Conservation (phyloP, 2,329 filamentous ascomycete species). For the Biscogniauxia mediterranea region DNA sequence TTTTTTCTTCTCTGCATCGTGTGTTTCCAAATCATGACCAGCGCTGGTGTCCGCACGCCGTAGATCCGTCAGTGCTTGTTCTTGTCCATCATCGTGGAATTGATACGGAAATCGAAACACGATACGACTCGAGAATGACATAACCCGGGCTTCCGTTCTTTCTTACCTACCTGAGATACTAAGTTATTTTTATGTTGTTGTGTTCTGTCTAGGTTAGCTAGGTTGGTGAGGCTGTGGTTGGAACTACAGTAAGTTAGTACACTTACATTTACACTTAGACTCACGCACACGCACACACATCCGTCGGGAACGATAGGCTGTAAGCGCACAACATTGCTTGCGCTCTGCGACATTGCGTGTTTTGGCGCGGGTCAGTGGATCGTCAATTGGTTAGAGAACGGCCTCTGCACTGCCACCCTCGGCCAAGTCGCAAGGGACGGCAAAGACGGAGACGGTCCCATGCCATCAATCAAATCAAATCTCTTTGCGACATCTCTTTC, state of each 20-base stretch:
- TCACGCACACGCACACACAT: too few relatives aligned
- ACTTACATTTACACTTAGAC: too few relatives aligned
- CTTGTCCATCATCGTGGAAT: neutral
- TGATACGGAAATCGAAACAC: conserved; percentile 7
- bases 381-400: conserved; percentile 5
- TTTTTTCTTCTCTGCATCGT: neutral
- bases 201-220: neutral
- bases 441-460: neutral
- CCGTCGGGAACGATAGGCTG: too few relatives aligned
- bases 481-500: neutral
- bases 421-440: neutral
- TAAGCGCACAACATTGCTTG: neutral
- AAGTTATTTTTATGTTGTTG: too few relatives aligned
- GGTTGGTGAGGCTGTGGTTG: too few relatives aligned
- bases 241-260: too few relatives aligned
- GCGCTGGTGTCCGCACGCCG: neutral
- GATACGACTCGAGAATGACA: conserved; percentile 6
- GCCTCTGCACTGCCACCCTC: conserved; percentile 12
- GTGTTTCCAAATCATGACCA: neutral
- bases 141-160: neutral
- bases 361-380: conserved; percentile 14
- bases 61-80: neutral
- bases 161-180: neutral
- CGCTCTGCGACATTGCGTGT: conserved; percentile 20
- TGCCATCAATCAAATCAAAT: neutral